phyloP scores from a whole-genome alignment of 345 rosid genomes.

The Mallotus nudiflorus region DNA sequence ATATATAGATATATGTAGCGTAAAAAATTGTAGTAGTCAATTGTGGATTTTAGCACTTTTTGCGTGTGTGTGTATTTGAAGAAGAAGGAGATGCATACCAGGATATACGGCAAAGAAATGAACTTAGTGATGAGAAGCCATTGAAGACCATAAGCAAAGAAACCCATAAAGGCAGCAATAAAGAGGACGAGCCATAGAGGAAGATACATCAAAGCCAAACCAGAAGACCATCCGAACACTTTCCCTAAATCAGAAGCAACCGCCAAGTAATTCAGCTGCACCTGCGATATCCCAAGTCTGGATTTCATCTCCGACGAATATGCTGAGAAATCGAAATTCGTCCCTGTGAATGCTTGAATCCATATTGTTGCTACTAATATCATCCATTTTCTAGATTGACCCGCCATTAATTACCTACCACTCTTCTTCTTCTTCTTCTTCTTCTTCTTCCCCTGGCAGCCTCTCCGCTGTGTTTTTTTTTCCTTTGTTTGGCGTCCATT shows the following conservation, averaged over 20 bases:
- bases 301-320: conserved; percentile 79
- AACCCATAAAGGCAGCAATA: conserved; percentile 82
- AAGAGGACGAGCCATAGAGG: conserved; percentile 76
- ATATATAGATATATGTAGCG: no score
- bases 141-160: conserved; percentile 78
- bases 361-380: conserved; percentile 87
- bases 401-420: conserved; percentile 45
- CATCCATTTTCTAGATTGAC: conserved; percentile 93
- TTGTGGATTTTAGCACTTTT: no score
- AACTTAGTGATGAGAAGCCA: conserved; percentile 69
- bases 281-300: conserved; percentile 79
- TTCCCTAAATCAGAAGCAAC: conserved; percentile 97
- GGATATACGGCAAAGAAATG: conserved; percentile 70
- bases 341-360: conserved; percentile 97
- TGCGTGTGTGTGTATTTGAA: no score
- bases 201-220: conserved; percentile 71
- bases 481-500: neutral
- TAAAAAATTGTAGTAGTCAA: no score
- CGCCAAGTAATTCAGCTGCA: conserved; percentile 81
- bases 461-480: neutral
- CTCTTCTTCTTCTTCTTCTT: neutral
- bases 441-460: neutral
- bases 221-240: conserved; percentile 94
- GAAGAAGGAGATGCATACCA: conserved; percentile 44
- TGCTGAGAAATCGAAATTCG: conserved; percentile 94